Evolutionary conservation across 2,329 filamentous ascomycete species (phyloP).

Genomic region (Thyridium curvatum): DNA sequence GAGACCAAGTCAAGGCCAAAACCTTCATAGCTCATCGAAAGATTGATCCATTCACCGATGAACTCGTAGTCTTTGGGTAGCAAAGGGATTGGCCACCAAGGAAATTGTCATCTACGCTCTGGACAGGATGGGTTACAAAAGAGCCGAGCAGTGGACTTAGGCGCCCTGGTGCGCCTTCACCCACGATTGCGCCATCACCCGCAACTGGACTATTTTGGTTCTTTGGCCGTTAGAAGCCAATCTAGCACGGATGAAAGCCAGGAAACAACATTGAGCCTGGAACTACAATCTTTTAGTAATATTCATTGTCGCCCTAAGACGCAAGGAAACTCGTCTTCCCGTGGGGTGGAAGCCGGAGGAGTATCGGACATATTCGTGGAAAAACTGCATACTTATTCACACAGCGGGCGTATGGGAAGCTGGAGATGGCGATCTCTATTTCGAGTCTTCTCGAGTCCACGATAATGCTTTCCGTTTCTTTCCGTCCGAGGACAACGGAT

Average conservation of each 20-base stretch:
- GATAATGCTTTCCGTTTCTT: constrained; percentile 30
- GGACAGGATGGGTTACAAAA: constrained; percentile 15
- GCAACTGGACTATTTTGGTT: constrained; percentile 29
- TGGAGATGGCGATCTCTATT: constrained; percentile 23
- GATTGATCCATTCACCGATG: no score
- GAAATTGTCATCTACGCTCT: constrained; percentile 27
- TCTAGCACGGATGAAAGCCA: constrained; percentile 27
- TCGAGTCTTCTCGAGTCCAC: constrained; percentile 29
- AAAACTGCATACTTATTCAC: constrained; percentile 29
- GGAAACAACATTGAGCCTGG: constrained; percentile 30
- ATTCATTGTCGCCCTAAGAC: constrained; percentile 11
- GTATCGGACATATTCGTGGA: constrained; percentile 12
- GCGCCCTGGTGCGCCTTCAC: constrained; percentile 23
- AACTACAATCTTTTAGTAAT: constrained; percentile 11
- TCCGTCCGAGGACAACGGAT: constrained; percentile 23
- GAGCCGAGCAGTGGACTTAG: constrained; percentile 23
- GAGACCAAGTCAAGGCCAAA: constrained; percentile 22
- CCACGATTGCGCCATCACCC: constrained; percentile 31
- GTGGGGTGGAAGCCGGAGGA: constrained; percentile 15
- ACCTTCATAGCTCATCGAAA: constrained; percentile 32
- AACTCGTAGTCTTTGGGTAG: constrained; percentile 29
- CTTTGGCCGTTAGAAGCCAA: constrained; percentile 23
- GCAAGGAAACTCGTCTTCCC: constrained; percentile 7
- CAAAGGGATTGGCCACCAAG: constrained; percentile 25
- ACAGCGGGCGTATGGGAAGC: constrained; percentile 34